phyloP scores from a whole-genome alignment of 495 filamentous ascomycete species.

The Penicillium ucsense region DNA sequence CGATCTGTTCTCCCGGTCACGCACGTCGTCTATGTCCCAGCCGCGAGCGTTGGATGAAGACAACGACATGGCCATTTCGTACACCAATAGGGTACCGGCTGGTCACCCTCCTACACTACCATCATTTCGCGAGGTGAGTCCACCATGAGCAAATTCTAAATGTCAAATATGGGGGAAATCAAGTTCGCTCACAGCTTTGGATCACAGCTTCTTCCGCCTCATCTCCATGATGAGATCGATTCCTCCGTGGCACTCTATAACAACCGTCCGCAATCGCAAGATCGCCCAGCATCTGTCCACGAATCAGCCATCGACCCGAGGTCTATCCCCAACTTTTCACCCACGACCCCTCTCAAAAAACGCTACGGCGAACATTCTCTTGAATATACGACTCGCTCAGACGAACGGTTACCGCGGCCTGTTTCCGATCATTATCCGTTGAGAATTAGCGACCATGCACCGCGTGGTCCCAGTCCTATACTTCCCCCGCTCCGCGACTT shows the following conservation, averaged over 20 bases:
- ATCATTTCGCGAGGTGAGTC: constrained; percentile 37
- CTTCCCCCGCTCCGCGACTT: constrained; percentile 36
- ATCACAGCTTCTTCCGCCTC: constrained; percentile 32
- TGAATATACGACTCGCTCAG: constrained; percentile 20
- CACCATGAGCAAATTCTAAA: background rate
- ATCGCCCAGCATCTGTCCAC: constrained; percentile 25
- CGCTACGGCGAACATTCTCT: constrained; percentile 16
- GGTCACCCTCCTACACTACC: constrained; percentile 32
- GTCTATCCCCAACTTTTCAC: constrained; percentile 17
- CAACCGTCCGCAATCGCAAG: constrained; percentile 23
- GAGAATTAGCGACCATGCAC: constrained; percentile 12
- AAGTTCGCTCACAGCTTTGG: background rate
- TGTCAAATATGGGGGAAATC: background rate
- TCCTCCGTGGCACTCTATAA: constrained; percentile 29
- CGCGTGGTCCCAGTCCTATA: constrained; percentile 30
- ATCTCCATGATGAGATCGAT: constrained; percentile 40
- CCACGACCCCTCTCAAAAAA: constrained; percentile 12
- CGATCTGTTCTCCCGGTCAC: background rate
- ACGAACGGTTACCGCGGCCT: constrained; percentile 8
- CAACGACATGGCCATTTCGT: constrained; percentile 38
- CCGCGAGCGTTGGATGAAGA: constrained; percentile 27
- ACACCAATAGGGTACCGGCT: constrained; percentile 27
- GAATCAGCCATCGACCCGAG: constrained; percentile 25
- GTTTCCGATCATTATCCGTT: constrained; percentile 13
- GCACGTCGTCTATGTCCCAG: constrained; percentile 30